Conservation (phyloP, 2,329 filamentous ascomycete species). For the Zymoseptoria crescenta region DNA sequence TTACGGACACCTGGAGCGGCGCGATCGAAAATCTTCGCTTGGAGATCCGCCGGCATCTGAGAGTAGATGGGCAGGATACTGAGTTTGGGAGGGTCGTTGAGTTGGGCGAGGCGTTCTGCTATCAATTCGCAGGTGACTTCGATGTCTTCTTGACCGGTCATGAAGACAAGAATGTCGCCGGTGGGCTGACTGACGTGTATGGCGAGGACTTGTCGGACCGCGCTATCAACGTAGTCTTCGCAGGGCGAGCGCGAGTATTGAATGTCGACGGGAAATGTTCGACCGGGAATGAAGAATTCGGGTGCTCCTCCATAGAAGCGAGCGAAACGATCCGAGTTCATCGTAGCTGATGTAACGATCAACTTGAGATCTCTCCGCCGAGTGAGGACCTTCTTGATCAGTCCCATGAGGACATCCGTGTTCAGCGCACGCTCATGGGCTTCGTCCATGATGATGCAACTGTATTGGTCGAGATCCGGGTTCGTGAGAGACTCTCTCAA, state of each 20-base stretch:
- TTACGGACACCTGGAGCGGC: slow-evolving; percentile 87
- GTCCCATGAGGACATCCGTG: slow-evolving; percentile 92
- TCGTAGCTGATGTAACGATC: slow-evolving; percentile 95
- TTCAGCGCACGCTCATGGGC: slow-evolving; percentile 95
- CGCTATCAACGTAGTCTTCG: slow-evolving; percentile 95
- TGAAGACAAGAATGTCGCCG: slow-evolving; percentile 95
- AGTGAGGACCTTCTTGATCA: slow-evolving; percentile 94
- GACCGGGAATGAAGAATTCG: slow-evolving; percentile 90
- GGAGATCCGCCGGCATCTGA: slow-evolving; percentile 96
- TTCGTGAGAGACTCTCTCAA: slow-evolving; percentile 89
- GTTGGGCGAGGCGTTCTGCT: slow-evolving; percentile 73
- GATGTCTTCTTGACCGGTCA: slow-evolving; percentile 98
- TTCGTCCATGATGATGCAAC: slow-evolving; percentile 99
- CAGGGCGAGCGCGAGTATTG: slow-evolving; percentile 92
- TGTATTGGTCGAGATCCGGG: slow-evolving; percentile 88
- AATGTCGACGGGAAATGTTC: slow-evolving; percentile 94
- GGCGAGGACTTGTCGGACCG: slow-evolving; percentile 88
- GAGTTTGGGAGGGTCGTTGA: slow-evolving; percentile 91
- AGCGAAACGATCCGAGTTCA: slow-evolving; percentile 95
- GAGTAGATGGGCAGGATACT: slow-evolving; percentile 97
- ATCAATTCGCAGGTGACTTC: slow-evolving; percentile 92
- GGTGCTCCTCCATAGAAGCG: slow-evolving; percentile 94
- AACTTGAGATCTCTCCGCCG: slow-evolving; percentile 85
- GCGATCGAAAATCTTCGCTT: slow-evolving; percentile 94
- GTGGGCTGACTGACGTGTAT: slow-evolving; percentile 92